These are phyloP conservation scores for Truncatella angustata DNA, from an alignment of 2,329 filamentous ascomycete species.

Conservation along the genomic window DNA sequence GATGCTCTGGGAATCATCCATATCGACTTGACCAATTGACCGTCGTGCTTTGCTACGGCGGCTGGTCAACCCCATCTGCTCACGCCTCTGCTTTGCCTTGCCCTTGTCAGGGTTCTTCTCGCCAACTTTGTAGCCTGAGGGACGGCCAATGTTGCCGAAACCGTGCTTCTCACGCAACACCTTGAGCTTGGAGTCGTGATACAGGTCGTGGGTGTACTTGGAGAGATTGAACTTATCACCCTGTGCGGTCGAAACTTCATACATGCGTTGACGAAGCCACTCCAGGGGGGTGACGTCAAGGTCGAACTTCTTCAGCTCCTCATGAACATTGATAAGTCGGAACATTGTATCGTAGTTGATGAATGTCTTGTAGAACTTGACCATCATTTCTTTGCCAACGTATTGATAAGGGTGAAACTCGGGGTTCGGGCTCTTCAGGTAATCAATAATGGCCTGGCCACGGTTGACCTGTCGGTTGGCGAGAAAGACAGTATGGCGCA, in stretches of 20 bases:
- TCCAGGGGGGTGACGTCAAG: constrained; percentile 52
- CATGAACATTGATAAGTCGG: constrained; percentile 51
- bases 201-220: constrained; percentile 51
- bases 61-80: constrained; percentile 14
- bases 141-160: constrained; percentile 56
- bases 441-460: constrained; percentile 51
- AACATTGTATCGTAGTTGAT: constrained; percentile 56
- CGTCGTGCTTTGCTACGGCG: constrained; percentile 27
- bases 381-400: constrained; percentile 50
- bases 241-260: constrained; percentile 43
- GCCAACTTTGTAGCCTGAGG: constrained; percentile 39
- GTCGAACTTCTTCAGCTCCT: constrained; percentile 52
- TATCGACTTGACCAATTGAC: constrained; percentile 29
- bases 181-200: constrained; percentile 53
- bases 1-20: constrained; percentile 19
- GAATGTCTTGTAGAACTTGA: constrained; percentile 34
- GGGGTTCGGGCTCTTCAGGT: constrained; percentile 40
- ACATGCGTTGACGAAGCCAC: constrained; percentile 56
- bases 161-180: constrained; percentile 50
- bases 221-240: constrained; percentile 50
- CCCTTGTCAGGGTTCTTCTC: constrained; percentile 35
- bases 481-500: constrained; percentile 45
- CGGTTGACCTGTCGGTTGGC: constrained; percentile 56
- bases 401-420: constrained; percentile 57
- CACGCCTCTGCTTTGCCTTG: constrained; percentile 28